Evolutionary conservation across 768 basidiomycete genomes (phyloP), one percentile per base, ranked within the genome.

Genomic region (Boletus sensibilis): DNA sequence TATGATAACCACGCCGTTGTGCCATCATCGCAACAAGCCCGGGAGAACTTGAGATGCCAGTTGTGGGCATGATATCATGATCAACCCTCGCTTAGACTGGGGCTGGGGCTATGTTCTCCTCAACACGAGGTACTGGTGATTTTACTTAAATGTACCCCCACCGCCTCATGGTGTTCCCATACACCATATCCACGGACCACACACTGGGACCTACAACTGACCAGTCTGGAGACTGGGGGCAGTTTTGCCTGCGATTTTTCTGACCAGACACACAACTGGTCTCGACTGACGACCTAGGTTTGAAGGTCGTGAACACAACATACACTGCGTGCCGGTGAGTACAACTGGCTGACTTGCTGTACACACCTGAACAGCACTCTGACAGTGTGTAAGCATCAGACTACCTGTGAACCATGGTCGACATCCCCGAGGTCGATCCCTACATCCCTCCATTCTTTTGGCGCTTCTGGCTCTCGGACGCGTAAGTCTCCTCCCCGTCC

Each of bases 371-470:
- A 16, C 38, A 53, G 20, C 40, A 48, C 16, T 27, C 25, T 48
- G 11, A 9, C 20, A 16, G 42, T 20, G 29, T 31, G 48, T 5
- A 21, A 13, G 4, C 11, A 9, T 33, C 44, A 20, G 16, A 27
- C 35, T 3, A 33, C 18, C 12, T 29, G 37, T 34, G 9, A 18
- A 21, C 23, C 6, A 56, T 55, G 54, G 21, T 50, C 4, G 47
- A 47, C 37, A 3, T 44, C 12, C 33, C 48, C 21, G 65, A 67
- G 14, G 63, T 76, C 38, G 68, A 70, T 25, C 73, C 71, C 14
- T 78, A 81, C 56, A 64, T 79, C 31, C 81, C 81, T 25, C 67
- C 65, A 18, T 82, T 82, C 61, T 56, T 82, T 13, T 78, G 77
- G 75, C 74, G 75, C 14, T 76, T 82, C 55, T 82, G 81, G 81